phyloP scores from a whole-genome alignment of 1,284 basidiomycete genomes.

The Lentinus polychrous region DNA sequence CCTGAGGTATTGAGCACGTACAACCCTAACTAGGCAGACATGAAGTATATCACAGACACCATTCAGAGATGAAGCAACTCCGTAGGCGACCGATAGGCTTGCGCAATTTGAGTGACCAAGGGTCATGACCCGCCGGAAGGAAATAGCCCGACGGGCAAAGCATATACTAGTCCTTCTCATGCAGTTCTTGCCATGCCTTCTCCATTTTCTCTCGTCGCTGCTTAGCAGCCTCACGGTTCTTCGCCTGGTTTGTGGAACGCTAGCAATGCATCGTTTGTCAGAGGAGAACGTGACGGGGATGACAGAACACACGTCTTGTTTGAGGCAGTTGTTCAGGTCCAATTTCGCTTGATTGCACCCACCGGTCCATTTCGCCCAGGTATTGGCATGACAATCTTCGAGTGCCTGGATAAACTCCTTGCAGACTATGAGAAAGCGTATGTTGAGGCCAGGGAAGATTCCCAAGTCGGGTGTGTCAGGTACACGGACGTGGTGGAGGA shows the following conservation, averaged over 20 bases:
- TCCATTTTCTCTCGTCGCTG: constrained; percentile 48
- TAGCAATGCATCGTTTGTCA: constrained; percentile 22
- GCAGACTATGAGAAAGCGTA: constrained; percentile 41
- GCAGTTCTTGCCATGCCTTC: constrained; percentile 56
- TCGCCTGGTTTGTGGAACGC: constrained; percentile 64
- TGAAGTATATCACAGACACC: too few species aligned
- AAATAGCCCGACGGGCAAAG: background rate
- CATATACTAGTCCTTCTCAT: constrained; percentile 22
- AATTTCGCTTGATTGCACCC: constrained; percentile 70
- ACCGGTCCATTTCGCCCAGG: constrained; percentile 58
- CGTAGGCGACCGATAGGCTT: too few species aligned
- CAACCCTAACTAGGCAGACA: background rate
- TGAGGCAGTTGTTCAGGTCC: constrained; percentile 68
- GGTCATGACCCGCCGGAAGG: too few species aligned
- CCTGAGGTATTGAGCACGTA: background rate
- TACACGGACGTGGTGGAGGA: constrained; percentile 4
- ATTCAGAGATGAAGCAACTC: too few species aligned
- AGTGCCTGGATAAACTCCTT: constrained; percentile 70
- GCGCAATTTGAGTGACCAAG: too few species aligned
- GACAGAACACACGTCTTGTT: constrained; percentile 55
- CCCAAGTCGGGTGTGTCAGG: constrained; percentile 14
- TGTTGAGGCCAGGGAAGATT: constrained; percentile 13
- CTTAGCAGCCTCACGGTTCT: constrained; percentile 66
- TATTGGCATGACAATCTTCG: constrained; percentile 55
- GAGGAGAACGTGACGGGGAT: constrained; percentile 2